Evolutionary conservation across 441 rosid genomes (phyloP).

Genomic region (Pelargonium myrrhifolium): DNA sequence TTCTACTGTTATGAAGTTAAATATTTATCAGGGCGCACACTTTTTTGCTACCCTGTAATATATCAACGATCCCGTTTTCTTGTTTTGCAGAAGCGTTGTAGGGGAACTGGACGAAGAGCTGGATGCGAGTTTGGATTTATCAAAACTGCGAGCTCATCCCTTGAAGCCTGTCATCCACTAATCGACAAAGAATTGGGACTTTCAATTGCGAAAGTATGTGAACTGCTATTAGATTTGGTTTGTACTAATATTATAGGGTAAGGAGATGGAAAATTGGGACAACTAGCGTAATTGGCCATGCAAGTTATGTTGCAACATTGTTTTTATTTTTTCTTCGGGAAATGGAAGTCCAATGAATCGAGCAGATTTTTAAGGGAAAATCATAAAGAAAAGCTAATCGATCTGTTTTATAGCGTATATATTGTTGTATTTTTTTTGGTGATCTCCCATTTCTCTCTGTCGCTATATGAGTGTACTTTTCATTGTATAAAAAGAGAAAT

Average conservation of each 20-base stretch:
- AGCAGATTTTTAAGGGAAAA: too few relatives aligned
- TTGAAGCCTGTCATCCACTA: neutral
- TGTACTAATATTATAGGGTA: neutral
- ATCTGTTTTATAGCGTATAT: too few relatives aligned
- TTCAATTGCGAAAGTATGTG: neutral
- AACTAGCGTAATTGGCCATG: too few relatives aligned
- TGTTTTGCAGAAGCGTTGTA: neutral
- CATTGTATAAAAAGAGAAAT: too few relatives aligned
- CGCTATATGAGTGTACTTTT: too few relatives aligned
- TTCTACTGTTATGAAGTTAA: neutral
- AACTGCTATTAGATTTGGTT: neutral
- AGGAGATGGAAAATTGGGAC: neutral
- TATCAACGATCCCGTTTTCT: neutral
- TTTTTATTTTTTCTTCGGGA: too few relatives aligned
- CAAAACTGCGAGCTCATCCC: conserved; percentile 4
- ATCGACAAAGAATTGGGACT: neutral
- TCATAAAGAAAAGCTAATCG: too few relatives aligned
- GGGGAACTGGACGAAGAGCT: conserved; percentile 1
- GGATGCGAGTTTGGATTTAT: neutral
- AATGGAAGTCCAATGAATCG: too few relatives aligned
- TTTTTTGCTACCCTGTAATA: neutral
- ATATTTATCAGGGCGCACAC: neutral
- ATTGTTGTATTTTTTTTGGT: too few relatives aligned
- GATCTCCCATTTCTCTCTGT: too few relatives aligned
- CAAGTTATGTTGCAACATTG: too few relatives aligned